Base-by-base conservation (phyloP, 805 yeast species). In the Schwanniomyces sp. region DNA sequence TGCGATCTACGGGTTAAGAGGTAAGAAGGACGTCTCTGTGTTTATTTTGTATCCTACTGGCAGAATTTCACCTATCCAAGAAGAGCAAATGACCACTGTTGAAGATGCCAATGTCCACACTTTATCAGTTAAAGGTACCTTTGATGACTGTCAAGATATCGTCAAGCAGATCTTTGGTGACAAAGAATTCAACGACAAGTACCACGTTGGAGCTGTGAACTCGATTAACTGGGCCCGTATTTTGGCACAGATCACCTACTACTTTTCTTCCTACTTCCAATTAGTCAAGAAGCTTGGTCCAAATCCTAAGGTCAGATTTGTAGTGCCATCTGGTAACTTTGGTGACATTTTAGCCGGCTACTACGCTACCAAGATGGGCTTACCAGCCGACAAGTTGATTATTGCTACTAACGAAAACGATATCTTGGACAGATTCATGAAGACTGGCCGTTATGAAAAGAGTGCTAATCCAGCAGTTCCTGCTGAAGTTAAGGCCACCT, bases 151-250 rank as follows among this genome's bases (percentile, higher is more conserved):
- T 72, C 99, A 94, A 75, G 97, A 90, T 62, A 82, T 91, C 48
- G 98, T 94, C 52, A 94, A 94, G 72, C 87, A 86, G 62, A 84
- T 92, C 52, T 94, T 94, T 67, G 94, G 92, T 51, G 99, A 94
- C 67, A 72, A 66, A 45, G 90, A 86, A 53, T 94, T 94, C 78
- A 94, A 94, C 71, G 80, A 78, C 54, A 86, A 84, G 66, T 88
- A 91, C 73, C 97, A 91, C 62, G 86, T 94, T 49, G 99, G 98
- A 58, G 99, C 99, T 14, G 96, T 94, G 52, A 94, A 94, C 74
- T 91, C 98, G 41, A 94, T 94, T 68, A 94, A 94, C 78, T 94
- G 99, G 99, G 98, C 99, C 7, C 85, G 99, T 73, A 94, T 94
- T 57, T 79, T 94, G 59, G 97, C 99, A 37, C 99, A 94, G 75